phyloP scores from a whole-genome alignment of 352 stramenopile species.

The Pythium oligandrum region DNA sequence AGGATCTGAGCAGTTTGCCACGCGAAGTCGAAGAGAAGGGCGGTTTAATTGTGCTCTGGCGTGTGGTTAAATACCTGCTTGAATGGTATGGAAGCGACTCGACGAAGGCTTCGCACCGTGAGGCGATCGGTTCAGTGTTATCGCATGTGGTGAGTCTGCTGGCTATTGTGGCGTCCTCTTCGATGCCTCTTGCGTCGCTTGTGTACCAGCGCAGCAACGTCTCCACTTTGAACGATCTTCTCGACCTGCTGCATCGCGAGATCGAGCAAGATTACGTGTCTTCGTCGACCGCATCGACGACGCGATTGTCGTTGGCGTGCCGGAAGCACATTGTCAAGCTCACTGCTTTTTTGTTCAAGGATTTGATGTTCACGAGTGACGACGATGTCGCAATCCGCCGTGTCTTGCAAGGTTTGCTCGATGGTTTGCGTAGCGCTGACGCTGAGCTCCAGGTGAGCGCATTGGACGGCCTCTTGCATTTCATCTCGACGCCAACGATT shows the following conservation, averaged over 20 bases:
- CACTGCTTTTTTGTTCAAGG: slow-evolving; percentile 73
- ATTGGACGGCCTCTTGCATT: slow-evolving; percentile 70
- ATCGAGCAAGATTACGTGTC: slow-evolving; percentile 46
- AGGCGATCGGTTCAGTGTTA: slow-evolving; percentile 27
- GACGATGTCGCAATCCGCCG: slow-evolving; percentile 43
- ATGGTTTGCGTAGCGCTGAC: slow-evolving; percentile 63
- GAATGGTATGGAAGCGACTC: slow-evolving; percentile 12
- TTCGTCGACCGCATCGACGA: slow-evolving; percentile 1
- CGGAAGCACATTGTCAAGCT: slow-evolving; percentile 68
- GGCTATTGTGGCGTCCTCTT: slow-evolving; percentile 52
- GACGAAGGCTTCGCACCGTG: background rate
- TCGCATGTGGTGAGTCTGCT: slow-evolving; percentile 45
- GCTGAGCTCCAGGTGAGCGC: slow-evolving; percentile 63
- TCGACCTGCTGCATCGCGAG: slow-evolving; percentile 45
- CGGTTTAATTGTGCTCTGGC: slow-evolving; percentile 55
- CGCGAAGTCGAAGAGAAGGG: slow-evolving; percentile 51
- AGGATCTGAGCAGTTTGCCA: slow-evolving; percentile 45
- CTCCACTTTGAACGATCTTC: slow-evolving; percentile 13
- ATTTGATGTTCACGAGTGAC: slow-evolving; percentile 46
- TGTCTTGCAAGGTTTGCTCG: slow-evolving; percentile 51
- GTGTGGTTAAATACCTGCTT: slow-evolving; percentile 28
- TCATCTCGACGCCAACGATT: slow-evolving; percentile 42
- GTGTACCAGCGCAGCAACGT: slow-evolving; percentile 23
- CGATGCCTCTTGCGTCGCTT: slow-evolving; percentile 35
- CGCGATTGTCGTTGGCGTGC: slow-evolving; percentile 25